phyloP scores from a whole-genome alignment of 2,329 filamentous ascomycete genomes.

The Stagonosporopsis chrysanthemi region DNA sequence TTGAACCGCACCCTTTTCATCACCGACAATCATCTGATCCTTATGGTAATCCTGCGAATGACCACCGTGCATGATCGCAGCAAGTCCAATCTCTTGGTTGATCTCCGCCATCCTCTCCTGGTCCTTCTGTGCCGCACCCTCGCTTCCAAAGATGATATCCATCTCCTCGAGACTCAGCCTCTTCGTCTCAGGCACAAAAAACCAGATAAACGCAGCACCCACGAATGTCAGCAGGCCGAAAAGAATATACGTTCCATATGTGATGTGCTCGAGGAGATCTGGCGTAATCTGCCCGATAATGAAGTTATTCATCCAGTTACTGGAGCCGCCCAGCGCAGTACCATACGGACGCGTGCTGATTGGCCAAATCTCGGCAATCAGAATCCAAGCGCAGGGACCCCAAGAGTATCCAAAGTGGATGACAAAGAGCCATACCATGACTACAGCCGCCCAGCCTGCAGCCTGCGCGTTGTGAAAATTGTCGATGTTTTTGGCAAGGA shows the following conservation, averaged over 20 bases:
- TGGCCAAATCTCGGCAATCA: constrained; percentile 78
- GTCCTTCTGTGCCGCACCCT: constrained; percentile 71
- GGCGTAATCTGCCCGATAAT: constrained; percentile 75
- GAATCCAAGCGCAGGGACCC: constrained; percentile 78
- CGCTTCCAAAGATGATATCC: constrained; percentile 72
- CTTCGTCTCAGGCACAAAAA: constrained; percentile 63
- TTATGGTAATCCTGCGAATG: background rate
- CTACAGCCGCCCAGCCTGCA: constrained; percentile 74
- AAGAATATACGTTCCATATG: constrained; percentile 75
- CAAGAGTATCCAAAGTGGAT: constrained; percentile 78
- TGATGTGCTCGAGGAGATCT: constrained; percentile 69
- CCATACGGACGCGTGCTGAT: constrained; percentile 72
- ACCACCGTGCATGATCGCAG: constrained; percentile 34
- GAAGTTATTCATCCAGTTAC: constrained; percentile 61
- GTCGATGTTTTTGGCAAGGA: constrained; percentile 69
- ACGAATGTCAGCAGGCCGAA: constrained; percentile 71
- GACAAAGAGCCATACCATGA: constrained; percentile 78
- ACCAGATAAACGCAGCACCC: constrained; percentile 64
- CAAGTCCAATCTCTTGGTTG: constrained; percentile 72
- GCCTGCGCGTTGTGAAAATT: constrained; percentile 64
- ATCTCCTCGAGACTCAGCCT: constrained; percentile 62
- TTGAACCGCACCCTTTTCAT: constrained; percentile 21
- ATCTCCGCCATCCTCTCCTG: constrained; percentile 75
- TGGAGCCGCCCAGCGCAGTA: constrained; percentile 68
- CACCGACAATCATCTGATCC: constrained; percentile 20